Evolutionary conservation across 2,329 filamentous ascomycete species (phyloP), one percentile per base, ranked within the genome.

Genomic region (Xylaria sp.): DNA sequence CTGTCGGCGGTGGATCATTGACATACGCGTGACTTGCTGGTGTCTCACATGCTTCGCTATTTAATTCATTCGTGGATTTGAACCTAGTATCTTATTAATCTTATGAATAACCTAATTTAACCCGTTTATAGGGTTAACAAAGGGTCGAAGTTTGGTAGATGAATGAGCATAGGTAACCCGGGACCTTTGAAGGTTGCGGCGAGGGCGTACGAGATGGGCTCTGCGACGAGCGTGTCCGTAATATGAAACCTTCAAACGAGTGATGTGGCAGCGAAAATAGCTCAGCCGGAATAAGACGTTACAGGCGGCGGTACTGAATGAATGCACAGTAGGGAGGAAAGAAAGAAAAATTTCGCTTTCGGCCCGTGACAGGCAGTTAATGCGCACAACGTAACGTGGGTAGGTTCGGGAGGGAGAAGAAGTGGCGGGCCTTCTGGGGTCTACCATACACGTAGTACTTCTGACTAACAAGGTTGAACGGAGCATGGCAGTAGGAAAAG

Each of bases 381-480:
- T n/a, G 28, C 25, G 52, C 25, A 57, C 39, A 37, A 51, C 8
- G 50, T 28, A 41, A 28, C 28, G 28, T 28, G 28, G 28, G 28
- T 28, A 28, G 28, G 28, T 28, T 28, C 28, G 28, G 28, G 28
- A 28, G 44, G 20, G 46, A n/a, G 34, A 10, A 37, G 28, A 28
- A 28, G 37, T 15, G 34, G 44, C 54, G 8, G 39, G 39, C n/a
- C 34, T 39, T 32, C 10, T 37, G 41, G 13, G 15, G 13, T n/a
- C 34, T 39, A 39, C 10, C 34, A 18, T 46, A 65, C 25, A 5
- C 25, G 18, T 41, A 48, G 37, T 25, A 41, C 41, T 57, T 58
- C n/a, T 23, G 32, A 23, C 44, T 34, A 46, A 39, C 44, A 65
- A 65, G 32, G 28, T 54, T 55, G 44, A 46, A 25, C 13, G 55